phyloP scores from a whole-genome alignment of 495 filamentous ascomycete genomes.

The Talaromyces liani region DNA sequence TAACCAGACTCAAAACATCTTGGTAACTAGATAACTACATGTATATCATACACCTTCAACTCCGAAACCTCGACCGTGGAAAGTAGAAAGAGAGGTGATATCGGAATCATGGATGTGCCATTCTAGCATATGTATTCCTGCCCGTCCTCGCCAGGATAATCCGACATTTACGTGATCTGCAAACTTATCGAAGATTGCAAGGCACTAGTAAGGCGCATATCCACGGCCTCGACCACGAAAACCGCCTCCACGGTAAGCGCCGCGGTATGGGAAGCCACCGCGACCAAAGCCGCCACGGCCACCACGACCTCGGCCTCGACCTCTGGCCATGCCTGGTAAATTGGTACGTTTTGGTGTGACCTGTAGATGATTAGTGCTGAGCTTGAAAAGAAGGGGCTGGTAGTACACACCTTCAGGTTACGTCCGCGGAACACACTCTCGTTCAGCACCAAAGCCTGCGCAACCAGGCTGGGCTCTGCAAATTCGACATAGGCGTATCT shows the following conservation, averaged over 20 bases:
- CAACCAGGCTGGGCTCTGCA: slow-evolving; percentile 86
- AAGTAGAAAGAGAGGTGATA: slow-evolving; percentile 5
- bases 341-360: slow-evolving; percentile 97
- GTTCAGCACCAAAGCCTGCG: slow-evolving; percentile 89
- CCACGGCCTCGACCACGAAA: slow-evolving; percentile 64
- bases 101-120: neutral
- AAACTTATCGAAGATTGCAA: neutral
- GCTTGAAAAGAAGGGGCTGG: neutral
- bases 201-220: slow-evolving; percentile 70
- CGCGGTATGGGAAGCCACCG: slow-evolving; percentile 59
- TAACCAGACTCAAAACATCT: slow-evolving; percentile 1
- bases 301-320: slow-evolving; percentile 65
- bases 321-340: slow-evolving; percentile 85
- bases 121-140: neutral
- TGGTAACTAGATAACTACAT: neutral
- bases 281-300: slow-evolving; percentile 55
- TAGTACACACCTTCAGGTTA: slow-evolving; percentile 73
- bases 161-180: neutral
- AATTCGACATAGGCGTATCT: slow-evolving; percentile 99
- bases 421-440: slow-evolving; percentile 94
- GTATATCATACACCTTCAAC: slow-evolving; percentile 19
- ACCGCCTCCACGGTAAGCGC: slow-evolving; percentile 76
- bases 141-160: neutral
- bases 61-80: slow-evolving; percentile 22
- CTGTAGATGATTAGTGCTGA: slow-evolving; percentile 30